Evolutionary conservation across 306 rosid genomes (phyloP).

Genomic region (Vigna hirtella): DNA sequence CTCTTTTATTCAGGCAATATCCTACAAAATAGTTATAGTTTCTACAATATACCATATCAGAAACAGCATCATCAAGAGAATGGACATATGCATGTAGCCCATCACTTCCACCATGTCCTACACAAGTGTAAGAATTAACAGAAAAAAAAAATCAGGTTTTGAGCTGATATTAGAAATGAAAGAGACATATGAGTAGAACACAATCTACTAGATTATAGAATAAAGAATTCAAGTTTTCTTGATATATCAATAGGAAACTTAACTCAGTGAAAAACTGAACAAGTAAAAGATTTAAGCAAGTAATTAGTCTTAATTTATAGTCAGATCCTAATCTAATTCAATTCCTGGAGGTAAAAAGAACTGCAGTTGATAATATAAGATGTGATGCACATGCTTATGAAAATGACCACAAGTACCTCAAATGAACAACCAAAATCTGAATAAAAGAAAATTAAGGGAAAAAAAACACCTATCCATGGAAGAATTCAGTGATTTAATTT

Average conservation of each 20-base stretch:
- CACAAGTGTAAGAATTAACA: neutral
- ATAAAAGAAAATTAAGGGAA: neutral
- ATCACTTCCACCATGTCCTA: constrained; percentile 98
- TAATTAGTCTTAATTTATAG: neutral
- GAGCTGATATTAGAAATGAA: constrained; percentile 8
- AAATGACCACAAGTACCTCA: constrained; percentile 1
- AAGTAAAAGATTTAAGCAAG: neutral
- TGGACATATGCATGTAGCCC: constrained; percentile 91
- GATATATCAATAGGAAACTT: constrained; percentile 7
- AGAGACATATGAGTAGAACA: constrained; percentile 1
- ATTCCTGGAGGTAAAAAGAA: neutral
- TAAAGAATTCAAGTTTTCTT: neutral
- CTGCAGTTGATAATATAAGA: neutral
- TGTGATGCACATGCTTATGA: constrained; percentile 25
- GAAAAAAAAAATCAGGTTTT: constrained; percentile 20
- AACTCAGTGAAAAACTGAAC: neutral
- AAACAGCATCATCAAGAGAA: constrained; percentile 89
- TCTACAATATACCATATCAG: constrained; percentile 71
- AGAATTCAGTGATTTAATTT: constrained; percentile 7
- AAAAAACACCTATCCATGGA: constrained; percentile 31
- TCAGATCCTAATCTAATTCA: neutral
- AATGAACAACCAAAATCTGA: neutral
- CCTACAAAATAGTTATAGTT: neutral
- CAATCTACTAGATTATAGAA: neutral
- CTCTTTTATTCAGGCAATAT: neutral